Conservation (phyloP, 345 rosid species). For the Cardamine resedifolia region DNA sequence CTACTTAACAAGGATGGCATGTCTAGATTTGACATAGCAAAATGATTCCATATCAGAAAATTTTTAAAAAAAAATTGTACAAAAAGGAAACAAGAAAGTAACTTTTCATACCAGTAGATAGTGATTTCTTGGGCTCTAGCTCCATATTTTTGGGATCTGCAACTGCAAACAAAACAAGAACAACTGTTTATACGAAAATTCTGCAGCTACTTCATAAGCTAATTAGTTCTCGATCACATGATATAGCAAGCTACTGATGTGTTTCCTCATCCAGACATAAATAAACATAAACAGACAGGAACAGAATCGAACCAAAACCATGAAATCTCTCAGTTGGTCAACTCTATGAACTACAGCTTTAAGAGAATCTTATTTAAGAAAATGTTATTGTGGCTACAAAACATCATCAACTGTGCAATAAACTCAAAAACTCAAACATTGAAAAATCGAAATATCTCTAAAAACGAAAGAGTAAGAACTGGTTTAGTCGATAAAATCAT, state of each 20-base stretch:
- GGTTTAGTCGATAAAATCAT: not conserved
- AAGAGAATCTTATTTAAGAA: not conserved
- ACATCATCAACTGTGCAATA: slow-evolving; percentile 12
- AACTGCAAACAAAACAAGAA: slow-evolving; percentile 23
- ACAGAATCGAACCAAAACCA: slow-evolving; percentile 9
- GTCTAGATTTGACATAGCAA: slow-evolving; percentile 24
- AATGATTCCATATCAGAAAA: not conserved
- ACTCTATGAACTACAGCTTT: slow-evolving; percentile 18
- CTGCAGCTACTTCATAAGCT: not conserved
- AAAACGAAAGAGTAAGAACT: not conserved
- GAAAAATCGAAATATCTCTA: not conserved
- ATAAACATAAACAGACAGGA: slow-evolving; percentile 5
- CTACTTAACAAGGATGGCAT: slow-evolving; percentile 33
- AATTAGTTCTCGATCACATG: slow-evolving; percentile 10
- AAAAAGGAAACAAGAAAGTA: not conserved
- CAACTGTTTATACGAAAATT: not conserved
- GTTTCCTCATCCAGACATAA: slow-evolving; percentile 8
- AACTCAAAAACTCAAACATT: slow-evolving; percentile 25
- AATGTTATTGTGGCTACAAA: not conserved
- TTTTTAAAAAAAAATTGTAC: not conserved
- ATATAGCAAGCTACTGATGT: not conserved
- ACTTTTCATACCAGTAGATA: slow-evolving; percentile 28
- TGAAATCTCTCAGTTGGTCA: slow-evolving; percentile 26
- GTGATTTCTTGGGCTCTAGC: slow-evolving; percentile 35
- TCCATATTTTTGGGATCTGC: slow-evolving; percentile 53